Conservation (phyloP, 1,284 basidiomycete genomes). For the Ganoderma lingzhi region DNA sequence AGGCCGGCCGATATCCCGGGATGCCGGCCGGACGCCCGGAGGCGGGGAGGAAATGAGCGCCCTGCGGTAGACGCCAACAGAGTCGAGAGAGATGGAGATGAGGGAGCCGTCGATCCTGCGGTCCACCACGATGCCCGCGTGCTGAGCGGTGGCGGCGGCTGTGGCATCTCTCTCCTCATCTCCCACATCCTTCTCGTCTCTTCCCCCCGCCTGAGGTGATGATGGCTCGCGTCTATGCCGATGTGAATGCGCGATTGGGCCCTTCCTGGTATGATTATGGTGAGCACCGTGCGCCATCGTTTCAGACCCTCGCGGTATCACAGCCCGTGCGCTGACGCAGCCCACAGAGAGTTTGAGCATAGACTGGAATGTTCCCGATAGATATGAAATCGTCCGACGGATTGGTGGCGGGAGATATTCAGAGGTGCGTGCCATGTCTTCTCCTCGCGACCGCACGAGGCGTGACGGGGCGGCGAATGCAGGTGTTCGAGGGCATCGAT, state of each 20-base stretch:
- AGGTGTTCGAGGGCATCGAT: constrained; percentile 90
- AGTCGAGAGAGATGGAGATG: constrained; percentile 14
- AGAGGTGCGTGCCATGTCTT: constrained; percentile 63
- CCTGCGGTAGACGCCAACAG: background rate
- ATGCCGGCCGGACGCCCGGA: background rate
- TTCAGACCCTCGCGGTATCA: constrained; percentile 22
- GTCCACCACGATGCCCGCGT: constrained; percentile 28
- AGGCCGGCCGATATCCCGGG: background rate
- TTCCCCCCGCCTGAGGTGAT: background rate
- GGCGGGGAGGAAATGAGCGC: constrained; percentile 3
- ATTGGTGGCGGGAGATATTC: constrained; percentile 98
- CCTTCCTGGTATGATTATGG: constrained; percentile 86
- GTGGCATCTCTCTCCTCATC: constrained; percentile 20
- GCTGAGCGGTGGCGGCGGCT: constrained; percentile 25
- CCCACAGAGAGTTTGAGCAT: constrained; percentile 72
- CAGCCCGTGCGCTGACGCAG: constrained; percentile 14
- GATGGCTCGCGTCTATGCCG: constrained; percentile 71
- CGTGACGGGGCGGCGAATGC: constrained; percentile 1
- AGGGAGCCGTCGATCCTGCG: constrained; percentile 25
- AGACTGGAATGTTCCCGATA: constrained; percentile 94
- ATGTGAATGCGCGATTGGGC: constrained; percentile 75
- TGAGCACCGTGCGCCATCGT: constrained; percentile 40
- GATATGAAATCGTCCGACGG: constrained; percentile 97
- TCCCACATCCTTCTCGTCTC: constrained; percentile 4
- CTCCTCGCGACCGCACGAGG: background rate